A percentile compares a stretch with the other conserved stretches of the same genome.
Conservation (phyloP, 306 rosid genomes). For the Gastrolobium bilobum region DNA sequence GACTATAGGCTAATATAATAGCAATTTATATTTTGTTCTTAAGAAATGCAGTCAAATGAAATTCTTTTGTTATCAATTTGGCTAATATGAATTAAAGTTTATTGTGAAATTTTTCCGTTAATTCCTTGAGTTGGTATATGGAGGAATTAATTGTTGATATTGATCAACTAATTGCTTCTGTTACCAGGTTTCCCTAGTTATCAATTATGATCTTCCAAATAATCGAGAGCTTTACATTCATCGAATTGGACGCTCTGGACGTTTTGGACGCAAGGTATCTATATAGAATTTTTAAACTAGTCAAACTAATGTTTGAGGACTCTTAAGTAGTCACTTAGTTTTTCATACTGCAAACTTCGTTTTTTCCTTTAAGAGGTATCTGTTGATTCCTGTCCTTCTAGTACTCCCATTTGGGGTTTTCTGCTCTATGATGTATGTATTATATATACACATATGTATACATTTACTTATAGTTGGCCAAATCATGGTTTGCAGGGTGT, state of each 20-base stretch:
- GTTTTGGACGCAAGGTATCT: constrained; percentile 97
- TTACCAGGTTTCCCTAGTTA: constrained; percentile 88
- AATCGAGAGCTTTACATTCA: constrained; percentile 98
- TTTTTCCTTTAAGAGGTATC: not conserved
- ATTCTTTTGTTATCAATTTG: not conserved
- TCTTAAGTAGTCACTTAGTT: not conserved
- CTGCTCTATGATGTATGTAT: not conserved
- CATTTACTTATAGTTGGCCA: not conserved
- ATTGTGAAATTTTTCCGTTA: not conserved
- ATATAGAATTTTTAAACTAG: constrained; percentile 24
- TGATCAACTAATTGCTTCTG: constrained; percentile 15
- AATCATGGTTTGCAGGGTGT: constrained; percentile 80
- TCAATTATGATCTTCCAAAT: constrained; percentile 97
- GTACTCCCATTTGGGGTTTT: not conserved
- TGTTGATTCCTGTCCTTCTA: not conserved
- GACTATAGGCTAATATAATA: constrained; percentile 12
- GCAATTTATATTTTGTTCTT: not conserved
- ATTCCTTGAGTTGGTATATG: not conserved
- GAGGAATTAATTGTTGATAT: constrained; percentile 19
- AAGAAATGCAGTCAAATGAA: not conserved
- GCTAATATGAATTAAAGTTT: not conserved
- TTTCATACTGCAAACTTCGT: not conserved
- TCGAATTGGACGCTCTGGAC: constrained; percentile 98
- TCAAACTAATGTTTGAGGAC: constrained; percentile 1
- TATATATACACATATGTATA: not conserved